phyloP scores from a whole-genome alignment of 2,329 filamentous ascomycete species.

The Lecanoromycetidae sp. region DNA sequence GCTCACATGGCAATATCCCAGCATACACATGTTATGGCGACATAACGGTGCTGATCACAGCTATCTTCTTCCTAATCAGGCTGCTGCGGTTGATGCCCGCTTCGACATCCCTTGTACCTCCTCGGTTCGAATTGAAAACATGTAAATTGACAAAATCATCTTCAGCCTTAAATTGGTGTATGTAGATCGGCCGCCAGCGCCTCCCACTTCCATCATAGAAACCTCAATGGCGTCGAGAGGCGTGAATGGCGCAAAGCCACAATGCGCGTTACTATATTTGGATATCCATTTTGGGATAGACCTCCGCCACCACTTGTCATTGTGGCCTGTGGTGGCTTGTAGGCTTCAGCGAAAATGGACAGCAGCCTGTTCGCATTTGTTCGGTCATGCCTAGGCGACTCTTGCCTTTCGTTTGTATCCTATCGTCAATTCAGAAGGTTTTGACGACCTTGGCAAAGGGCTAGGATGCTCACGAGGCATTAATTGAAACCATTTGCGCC shows the following conservation, averaged over 20 bases:
- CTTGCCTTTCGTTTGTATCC: background rate
- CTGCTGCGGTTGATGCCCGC: no score
- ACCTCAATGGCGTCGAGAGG: no score
- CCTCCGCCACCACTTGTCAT: background rate
- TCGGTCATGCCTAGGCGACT: background rate
- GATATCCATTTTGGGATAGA: background rate
- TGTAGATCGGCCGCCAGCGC: conserved; percentile 2
- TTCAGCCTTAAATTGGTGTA: background rate
- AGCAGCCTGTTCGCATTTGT: background rate
- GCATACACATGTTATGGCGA: no score
- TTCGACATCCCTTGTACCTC: background rate
- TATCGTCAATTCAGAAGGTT: background rate
- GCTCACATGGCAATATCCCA: no score
- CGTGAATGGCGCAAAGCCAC: conserved; percentile 7
- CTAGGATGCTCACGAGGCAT: no score
- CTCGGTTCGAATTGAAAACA: background rate
- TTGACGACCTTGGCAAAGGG: no score
- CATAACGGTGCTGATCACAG: no score
- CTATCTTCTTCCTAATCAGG: no score
- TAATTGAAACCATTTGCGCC: no score
- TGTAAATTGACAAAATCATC: background rate
- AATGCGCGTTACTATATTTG: background rate
- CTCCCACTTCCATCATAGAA: background rate
- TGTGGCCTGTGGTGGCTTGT: background rate
- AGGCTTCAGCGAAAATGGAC: background rate